phyloP scores from a whole-genome alignment of 2,329 filamentous ascomycete genomes.

The Trichoderma sp. region DNA sequence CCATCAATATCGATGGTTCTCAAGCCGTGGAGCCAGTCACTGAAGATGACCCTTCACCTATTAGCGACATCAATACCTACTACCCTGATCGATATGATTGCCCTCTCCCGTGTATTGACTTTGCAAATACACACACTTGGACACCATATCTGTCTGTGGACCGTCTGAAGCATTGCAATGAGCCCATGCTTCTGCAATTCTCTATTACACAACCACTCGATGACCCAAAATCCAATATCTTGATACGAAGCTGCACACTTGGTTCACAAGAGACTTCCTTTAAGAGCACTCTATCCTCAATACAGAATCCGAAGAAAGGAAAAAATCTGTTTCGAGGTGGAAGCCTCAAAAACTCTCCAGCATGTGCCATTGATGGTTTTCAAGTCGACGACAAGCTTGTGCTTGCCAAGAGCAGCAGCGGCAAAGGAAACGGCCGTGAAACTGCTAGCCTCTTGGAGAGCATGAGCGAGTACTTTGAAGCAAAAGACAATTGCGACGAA shows the following conservation, averaged over 20 bases:
- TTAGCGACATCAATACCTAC: background rate
- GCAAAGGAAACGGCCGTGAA: background rate
- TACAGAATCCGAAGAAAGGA: background rate
- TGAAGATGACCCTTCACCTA: background rate
- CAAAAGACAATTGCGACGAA: background rate
- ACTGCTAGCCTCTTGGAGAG: background rate
- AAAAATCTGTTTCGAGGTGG: background rate
- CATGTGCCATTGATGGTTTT: background rate
- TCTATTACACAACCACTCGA: background rate
- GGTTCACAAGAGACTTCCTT: background rate
- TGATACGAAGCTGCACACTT: background rate
- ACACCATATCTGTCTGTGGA: background rate
- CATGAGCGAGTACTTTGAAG: background rate
- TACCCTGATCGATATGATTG: background rate
- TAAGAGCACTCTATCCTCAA: background rate
- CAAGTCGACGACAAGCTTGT: background rate
- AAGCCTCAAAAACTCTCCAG: background rate
- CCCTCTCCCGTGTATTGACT: background rate
- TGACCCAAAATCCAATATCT: background rate
- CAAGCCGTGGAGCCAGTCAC: background rate
- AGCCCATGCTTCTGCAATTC: background rate
- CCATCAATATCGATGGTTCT: background rate
- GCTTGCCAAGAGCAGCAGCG: background rate
- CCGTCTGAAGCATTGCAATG: background rate
- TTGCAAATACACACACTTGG: background rate